Percentiles rank a stretch among this genome's conserved stretches.
Evolutionary conservation across 208 protist species (phyloP).

Genomic region (Acanthamoeba lenticulata): DNA sequence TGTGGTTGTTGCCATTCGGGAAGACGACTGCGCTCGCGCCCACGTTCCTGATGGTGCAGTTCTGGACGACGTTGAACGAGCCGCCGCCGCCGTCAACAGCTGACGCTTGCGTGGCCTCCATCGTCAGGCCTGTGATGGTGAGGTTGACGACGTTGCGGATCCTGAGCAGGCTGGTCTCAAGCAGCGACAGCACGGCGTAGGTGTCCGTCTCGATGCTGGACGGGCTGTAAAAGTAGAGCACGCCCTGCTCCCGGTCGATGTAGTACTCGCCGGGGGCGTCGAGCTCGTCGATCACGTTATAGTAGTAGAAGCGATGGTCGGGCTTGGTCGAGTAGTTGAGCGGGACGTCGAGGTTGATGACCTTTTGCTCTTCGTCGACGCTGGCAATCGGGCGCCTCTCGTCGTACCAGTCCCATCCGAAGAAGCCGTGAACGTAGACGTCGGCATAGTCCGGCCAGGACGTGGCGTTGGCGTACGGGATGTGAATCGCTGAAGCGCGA

Average conservation of each 20-base stretch:
- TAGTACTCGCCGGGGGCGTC: neutral
- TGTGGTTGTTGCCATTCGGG: neutral
- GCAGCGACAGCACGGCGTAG: neutral
- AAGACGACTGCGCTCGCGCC: neutral
- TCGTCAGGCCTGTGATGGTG: neutral
- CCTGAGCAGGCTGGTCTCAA: neutral
- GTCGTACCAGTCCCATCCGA: neutral
- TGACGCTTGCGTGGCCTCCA: neutral
- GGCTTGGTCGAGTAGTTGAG: neutral
- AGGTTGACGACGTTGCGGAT: neutral
- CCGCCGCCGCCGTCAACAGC: neutral
- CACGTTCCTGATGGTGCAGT: conserved; percentile 4
- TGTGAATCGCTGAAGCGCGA: too few relatives aligned
- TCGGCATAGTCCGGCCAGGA: neutral
- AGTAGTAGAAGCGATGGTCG: neutral
- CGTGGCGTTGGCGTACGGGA: neutral
- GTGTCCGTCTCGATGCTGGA: neutral
- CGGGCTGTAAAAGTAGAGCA: neutral
- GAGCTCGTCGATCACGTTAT: neutral
- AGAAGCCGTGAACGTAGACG: conserved; percentile 41
- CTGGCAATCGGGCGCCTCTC: neutral
- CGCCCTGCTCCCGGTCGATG: neutral
- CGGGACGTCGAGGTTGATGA: neutral
- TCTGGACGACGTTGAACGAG: neutral
- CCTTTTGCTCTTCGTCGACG: neutral